Percentiles rank a stretch among this genome's conserved stretches.
phyloP scores from a whole-genome alignment of 2,329 filamentous ascomycete genomes.

The Ophiostoma perfectum region DNA sequence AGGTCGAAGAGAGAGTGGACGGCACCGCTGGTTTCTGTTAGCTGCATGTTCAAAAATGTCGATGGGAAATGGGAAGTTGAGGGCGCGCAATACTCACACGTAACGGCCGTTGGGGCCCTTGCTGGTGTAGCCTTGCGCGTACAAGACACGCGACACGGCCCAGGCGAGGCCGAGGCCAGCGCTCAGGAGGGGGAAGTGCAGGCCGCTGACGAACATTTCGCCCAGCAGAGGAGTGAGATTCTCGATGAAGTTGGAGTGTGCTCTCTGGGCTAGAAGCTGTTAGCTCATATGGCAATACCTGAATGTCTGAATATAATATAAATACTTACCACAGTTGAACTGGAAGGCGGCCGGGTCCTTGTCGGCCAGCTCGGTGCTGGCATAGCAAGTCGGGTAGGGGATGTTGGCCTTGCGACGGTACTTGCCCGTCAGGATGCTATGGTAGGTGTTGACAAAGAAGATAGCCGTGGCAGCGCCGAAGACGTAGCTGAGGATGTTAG shows the following conservation, averaged over 20 bases:
- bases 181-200: slow-evolving; percentile 48
- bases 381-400: slow-evolving; percentile 55
- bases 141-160: slow-evolving; percentile 48
- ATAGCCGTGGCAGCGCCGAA: slow-evolving; percentile 52
- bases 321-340: slow-evolving; percentile 56
- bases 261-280: slow-evolving; percentile 45
- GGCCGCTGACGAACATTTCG: slow-evolving; percentile 51
- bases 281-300: background rate
- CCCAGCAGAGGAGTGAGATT: slow-evolving; percentile 51
- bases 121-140: slow-evolving; percentile 51
- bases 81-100: slow-evolving; percentile 30
- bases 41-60: too few relatives aligned
- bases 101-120: slow-evolving; percentile 43
- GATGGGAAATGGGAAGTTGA: background rate
- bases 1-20: slow-evolving; percentile 36
- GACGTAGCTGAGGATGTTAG: slow-evolving; percentile 49
- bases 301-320: background rate
- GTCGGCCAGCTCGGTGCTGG: slow-evolving; percentile 47
- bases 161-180: slow-evolving; percentile 49
- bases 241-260: slow-evolving; percentile 60
- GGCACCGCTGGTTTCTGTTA: slow-evolving; percentile 32
- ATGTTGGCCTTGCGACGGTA: slow-evolving; percentile 51
- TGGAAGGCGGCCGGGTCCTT: slow-evolving; percentile 49
- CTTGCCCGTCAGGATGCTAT: slow-evolving; percentile 43
- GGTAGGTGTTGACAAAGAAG: slow-evolving; percentile 53